A percentile compares a stretch with the other conserved stretches of the same genome.
Evolutionary conservation across 148 eudicot species (phyloP).

Genomic region (Chenopodium formosanum): DNA sequence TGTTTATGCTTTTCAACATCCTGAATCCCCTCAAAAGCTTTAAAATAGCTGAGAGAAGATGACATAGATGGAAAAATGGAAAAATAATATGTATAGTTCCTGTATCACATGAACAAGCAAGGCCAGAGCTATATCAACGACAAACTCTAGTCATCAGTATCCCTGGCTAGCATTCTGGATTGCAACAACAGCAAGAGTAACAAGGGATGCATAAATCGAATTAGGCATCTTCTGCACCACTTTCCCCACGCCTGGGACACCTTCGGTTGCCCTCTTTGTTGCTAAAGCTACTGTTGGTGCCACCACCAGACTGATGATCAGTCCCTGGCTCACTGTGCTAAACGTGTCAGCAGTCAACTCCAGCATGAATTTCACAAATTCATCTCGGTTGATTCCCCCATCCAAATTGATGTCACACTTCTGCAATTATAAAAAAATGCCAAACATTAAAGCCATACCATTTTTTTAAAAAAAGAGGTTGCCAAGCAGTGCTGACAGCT

Average conservation of each 20-base stretch:
- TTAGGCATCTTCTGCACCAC: slow-evolving; percentile 82
- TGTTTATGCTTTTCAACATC: background rate
- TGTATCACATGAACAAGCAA: background rate
- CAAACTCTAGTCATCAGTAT: slow-evolving; percentile 2
- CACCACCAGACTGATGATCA: slow-evolving; percentile 64
- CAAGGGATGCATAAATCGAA: slow-evolving; percentile 75
- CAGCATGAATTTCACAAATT: slow-evolving; percentile 60
- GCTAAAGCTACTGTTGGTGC: slow-evolving; percentile 82
- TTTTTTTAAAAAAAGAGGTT: too few species aligned
- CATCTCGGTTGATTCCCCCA: slow-evolving; percentile 67
- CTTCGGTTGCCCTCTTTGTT: slow-evolving; percentile 79
- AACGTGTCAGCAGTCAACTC: slow-evolving; percentile 56
- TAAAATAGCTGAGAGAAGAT: background rate
- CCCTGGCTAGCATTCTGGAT: slow-evolving; percentile 45
- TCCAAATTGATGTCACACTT: slow-evolving; percentile 68
- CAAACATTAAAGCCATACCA: background rate
- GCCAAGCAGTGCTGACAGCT: background rate
- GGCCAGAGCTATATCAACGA: background rate
- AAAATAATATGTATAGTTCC: background rate
- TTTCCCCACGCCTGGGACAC: slow-evolving; percentile 74
- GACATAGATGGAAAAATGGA: background rate
- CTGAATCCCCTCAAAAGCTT: background rate
- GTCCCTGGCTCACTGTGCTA: slow-evolving; percentile 63
- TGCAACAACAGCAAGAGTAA: slow-evolving; percentile 60
- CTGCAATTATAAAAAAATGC: slow-evolving; percentile 28